phyloP scores from a whole-genome alignment of 768 basidiomycete genomes.

The Agrocybe chaxingu region DNA sequence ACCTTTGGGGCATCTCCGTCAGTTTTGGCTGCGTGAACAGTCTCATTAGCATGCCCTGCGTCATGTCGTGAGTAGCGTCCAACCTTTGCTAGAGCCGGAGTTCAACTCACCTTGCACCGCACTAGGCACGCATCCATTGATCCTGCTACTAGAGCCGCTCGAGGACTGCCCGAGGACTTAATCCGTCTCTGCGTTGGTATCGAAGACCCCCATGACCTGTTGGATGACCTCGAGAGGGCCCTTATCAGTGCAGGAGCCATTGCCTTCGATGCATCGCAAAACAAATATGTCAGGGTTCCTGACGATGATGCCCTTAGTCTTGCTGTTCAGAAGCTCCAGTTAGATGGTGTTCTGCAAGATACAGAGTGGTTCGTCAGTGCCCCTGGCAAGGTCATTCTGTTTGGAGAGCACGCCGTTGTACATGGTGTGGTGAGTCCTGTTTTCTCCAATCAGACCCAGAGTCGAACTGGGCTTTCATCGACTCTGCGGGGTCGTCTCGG shows the following conservation, averaged over 20 bases:
- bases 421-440: conserved; percentile 80
- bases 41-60: conserved; percentile 97
- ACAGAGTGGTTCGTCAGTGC: conserved; percentile 86
- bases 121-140: conserved; percentile 95
- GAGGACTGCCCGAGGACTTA: conserved; percentile 96
- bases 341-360: conserved; percentile 23
- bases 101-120: conserved; percentile 10
- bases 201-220: conserved; percentile 88
- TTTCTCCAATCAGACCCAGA: conserved; percentile 17
- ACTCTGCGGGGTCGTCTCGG: neutral
- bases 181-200: conserved; percentile 98
- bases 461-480: conserved; percentile 7
- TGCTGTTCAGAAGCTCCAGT: conserved; percentile 68
- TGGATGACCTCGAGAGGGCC: conserved; percentile 94
- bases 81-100: conserved; percentile 8
- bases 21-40: conserved; percentile 98
- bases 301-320: conserved; percentile 42
- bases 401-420: conserved; percentile 98
- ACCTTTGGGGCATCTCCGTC: conserved; percentile 96
- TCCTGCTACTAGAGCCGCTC: conserved; percentile 89
- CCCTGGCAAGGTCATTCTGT: conserved; percentile 96
- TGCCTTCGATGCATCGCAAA: conserved; percentile 48
- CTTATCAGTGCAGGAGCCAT: conserved; percentile 92
- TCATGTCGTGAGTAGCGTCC: conserved; percentile 86
- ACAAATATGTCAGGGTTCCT: conserved; percentile 42